These are phyloP conservation scores for Voacanga thouarsii DNA, from an alignment of 257 asterid genomes.

Conservation along the genomic window DNA sequence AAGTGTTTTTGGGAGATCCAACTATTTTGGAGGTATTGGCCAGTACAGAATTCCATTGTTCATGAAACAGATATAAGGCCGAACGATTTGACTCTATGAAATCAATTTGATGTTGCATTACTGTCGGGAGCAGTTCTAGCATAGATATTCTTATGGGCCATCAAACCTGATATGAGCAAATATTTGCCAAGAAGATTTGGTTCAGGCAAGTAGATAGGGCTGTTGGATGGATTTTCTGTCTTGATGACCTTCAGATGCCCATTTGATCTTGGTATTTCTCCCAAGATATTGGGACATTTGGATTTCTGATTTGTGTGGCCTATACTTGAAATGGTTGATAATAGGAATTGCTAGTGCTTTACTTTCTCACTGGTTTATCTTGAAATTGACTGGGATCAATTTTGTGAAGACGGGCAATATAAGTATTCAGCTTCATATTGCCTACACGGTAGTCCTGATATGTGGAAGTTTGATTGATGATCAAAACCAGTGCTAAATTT, in stretches of 20 bases:
- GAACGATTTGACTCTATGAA: slow-evolving; percentile 16
- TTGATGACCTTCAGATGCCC: slow-evolving; percentile 7
- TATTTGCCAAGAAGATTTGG: not conserved
- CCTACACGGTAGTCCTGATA: slow-evolving; percentile 21
- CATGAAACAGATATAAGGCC: not conserved
- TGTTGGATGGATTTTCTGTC: not conserved
- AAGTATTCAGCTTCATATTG: slow-evolving; percentile 21
- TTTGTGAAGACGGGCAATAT: slow-evolving; percentile 20
- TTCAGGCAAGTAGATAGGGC: slow-evolving; percentile 14
- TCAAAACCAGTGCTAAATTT: slow-evolving; percentile 25
- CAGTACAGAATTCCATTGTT: not conserved
- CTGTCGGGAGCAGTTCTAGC: slow-evolving; percentile 21
- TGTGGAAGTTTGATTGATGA: slow-evolving; percentile 25
- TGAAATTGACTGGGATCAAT: slow-evolving; percentile 12
- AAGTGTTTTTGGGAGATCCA: slow-evolving; percentile 6
- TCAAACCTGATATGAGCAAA: slow-evolving; percentile 16
- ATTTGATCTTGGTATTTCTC: slow-evolving; percentile 1
- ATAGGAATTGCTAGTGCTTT: slow-evolving; percentile 10
- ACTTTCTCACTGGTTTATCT: slow-evolving; percentile 10
- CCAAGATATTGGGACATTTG: slow-evolving; percentile 9
- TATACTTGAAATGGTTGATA: not conserved
- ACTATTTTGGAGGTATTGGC: not conserved
- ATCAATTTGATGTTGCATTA: slow-evolving; percentile 23
- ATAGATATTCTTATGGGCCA: slow-evolving; percentile 21
- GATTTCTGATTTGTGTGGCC: not conserved